These are phyloP conservation scores for Talaromyces borbonicus DNA, from an alignment of 495 filamentous ascomycete species.

Conservation along the genomic window DNA sequence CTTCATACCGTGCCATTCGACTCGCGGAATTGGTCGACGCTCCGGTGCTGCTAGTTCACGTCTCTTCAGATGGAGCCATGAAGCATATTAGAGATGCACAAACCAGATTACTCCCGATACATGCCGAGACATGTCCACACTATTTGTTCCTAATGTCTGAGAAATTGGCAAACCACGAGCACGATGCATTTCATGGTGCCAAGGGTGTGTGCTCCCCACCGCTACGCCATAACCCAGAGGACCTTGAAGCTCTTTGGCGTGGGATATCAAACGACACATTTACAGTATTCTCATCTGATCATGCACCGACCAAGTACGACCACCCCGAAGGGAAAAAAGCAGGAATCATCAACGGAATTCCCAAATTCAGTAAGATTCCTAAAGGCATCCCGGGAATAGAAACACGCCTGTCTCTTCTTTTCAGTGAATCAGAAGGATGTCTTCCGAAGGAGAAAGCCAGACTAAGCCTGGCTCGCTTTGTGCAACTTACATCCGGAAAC, in stretches of 20 bases:
- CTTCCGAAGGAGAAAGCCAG: no score
- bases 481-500: conserved; percentile 47
- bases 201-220: conserved; percentile 43
- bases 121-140: conserved; percentile 57
- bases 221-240: conserved; percentile 21
- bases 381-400: conserved; percentile 54
- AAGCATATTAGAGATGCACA: conserved; percentile 46
- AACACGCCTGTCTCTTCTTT: conserved; percentile 39
- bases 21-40: conserved; percentile 44
- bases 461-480: conserved; percentile 43
- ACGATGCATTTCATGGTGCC: conserved; percentile 43
- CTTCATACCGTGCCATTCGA: conserved; percentile 48
- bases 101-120: conserved; percentile 43
- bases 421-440: no score
- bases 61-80: conserved; percentile 41
- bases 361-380: conserved; percentile 44
- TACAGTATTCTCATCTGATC: conserved; percentile 35
- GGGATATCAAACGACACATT: conserved; percentile 38
- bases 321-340: conserved; percentile 39
- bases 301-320: conserved; percentile 46
- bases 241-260: conserved; percentile 34
- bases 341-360: conserved; percentile 29
- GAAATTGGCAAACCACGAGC: conserved; percentile 35
- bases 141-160: conserved; percentile 52
- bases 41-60: conserved; percentile 50